phyloP scores from a whole-genome alignment of 306 rosid species.

The Dryas drummondii region DNA sequence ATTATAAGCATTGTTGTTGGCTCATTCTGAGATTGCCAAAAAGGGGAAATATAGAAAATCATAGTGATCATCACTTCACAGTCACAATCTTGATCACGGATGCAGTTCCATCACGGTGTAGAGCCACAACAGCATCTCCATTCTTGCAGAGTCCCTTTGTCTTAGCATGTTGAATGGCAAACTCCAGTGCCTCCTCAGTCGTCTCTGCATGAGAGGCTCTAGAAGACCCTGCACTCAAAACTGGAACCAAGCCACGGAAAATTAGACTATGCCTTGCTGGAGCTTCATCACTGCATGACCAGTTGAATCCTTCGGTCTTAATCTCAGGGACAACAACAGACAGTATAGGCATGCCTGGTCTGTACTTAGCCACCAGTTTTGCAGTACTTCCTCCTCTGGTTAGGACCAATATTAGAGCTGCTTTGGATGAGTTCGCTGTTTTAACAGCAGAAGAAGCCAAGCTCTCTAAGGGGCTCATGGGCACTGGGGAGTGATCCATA shows the following conservation, averaged over 20 bases:
- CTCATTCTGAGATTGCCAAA: conserved; percentile 6
- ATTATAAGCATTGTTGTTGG: conserved; percentile 10
- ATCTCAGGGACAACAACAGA: conserved; percentile 97
- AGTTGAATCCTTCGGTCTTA: conserved; percentile 80
- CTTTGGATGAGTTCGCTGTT: conserved; percentile 80
- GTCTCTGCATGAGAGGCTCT: conserved; percentile 91
- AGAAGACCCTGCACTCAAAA: conserved; percentile 84
- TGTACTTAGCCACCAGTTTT: conserved; percentile 92
- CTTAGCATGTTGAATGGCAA: conserved; percentile 78
- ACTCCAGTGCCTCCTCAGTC: conserved; percentile 83
- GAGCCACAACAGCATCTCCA: conserved; percentile 93
- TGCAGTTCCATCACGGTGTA: conserved; percentile 89
- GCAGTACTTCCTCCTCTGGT: conserved; percentile 89
- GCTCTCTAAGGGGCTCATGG: conserved; percentile 91
- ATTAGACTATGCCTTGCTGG: conserved; percentile 99
- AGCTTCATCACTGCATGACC: conserved; percentile 95
- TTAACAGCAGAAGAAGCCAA: conserved; percentile 84
- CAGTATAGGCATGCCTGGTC: conserved; percentile 95
- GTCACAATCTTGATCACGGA: conserved; percentile 92
- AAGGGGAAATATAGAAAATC: conserved; percentile 7
- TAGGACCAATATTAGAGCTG: conserved; percentile 71
- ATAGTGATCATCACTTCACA: conserved; percentile 65
- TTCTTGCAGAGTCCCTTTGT: conserved; percentile 68
- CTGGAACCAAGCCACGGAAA: conserved; percentile 91
- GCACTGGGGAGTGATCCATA: conserved; percentile 82